phyloP scores from a whole-genome alignment of 306 rosid genomes.

The Senna siamea region DNA sequence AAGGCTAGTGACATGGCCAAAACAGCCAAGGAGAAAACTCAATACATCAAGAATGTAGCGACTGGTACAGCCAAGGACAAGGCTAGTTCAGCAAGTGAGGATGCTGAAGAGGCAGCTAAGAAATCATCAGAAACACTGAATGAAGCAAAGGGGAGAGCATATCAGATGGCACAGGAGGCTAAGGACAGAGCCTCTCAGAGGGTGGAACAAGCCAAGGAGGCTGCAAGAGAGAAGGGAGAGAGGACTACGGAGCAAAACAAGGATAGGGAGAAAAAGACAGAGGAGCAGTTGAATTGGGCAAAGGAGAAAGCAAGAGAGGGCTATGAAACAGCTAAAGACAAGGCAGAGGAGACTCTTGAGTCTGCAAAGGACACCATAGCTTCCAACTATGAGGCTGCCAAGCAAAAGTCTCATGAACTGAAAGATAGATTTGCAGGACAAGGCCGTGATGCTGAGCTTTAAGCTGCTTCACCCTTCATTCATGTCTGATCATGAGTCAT shows the following conservation, averaged over 20 bases:
- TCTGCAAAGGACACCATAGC: constrained; percentile 36
- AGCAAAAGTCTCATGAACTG: constrained; percentile 43
- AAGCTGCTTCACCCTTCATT: no score
- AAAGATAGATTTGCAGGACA: constrained; percentile 39
- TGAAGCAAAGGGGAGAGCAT: constrained; percentile 18
- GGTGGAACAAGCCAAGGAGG: constrained; percentile 20
- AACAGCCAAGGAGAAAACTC: constrained; percentile 40
- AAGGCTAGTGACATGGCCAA: constrained; percentile 38
- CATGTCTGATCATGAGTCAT: no score
- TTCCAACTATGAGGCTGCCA: constrained; percentile 45
- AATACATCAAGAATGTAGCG: constrained; percentile 29
- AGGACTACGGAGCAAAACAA: background rate
- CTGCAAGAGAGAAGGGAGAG: background rate
- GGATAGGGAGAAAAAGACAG: constrained; percentile 16
- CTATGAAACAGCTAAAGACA: constrained; percentile 30
- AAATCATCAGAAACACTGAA: constrained; percentile 18
- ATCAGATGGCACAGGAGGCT: constrained; percentile 21
- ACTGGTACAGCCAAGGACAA: constrained; percentile 22
- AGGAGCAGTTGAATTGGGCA: constrained; percentile 29
- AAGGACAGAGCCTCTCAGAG: background rate
- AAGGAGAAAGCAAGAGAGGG: constrained; percentile 30
- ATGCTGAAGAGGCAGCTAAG: background rate
- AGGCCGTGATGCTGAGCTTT: constrained; percentile 64
- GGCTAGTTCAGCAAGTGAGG: background rate
- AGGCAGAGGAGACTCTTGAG: constrained; percentile 36